These are phyloP conservation scores for Trametes maxima DNA, from an alignment of 768 basidiomycete species.

Conservation along the genomic window DNA sequence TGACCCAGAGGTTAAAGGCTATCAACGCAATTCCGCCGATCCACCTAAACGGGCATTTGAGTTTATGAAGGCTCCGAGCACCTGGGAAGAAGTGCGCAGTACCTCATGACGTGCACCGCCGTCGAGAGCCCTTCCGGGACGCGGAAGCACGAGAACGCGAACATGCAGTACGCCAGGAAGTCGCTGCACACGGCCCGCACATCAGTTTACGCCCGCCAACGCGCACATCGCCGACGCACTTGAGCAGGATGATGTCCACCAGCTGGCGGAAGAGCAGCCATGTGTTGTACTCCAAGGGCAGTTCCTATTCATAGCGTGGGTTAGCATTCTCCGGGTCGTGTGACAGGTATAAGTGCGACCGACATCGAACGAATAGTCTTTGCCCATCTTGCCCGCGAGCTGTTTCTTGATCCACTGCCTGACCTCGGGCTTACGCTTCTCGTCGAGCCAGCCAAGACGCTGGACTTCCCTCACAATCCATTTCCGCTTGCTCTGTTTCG, in stretches of 20 bases:
- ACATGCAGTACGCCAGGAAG: conserved; percentile 93
- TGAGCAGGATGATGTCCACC: conserved; percentile 96
- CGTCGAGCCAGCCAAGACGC: conserved; percentile 87
- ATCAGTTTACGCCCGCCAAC: neutral
- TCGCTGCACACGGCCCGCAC: conserved; percentile 54
- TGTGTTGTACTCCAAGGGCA: conserved; percentile 92
- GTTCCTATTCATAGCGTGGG: conserved; percentile 51
- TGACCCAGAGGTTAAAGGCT: conserved; percentile 97
- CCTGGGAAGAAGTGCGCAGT: conserved; percentile 9
- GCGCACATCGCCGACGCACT: conserved; percentile 53
- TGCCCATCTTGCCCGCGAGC: conserved; percentile 90
- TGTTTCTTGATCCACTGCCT: conserved; percentile 86
- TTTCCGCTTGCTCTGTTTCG: conserved; percentile 92
- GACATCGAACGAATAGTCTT: conserved; percentile 91
- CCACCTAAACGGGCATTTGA: conserved; percentile 59
- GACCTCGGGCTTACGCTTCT: conserved; percentile 57
- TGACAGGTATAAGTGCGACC: conserved; percentile 32
- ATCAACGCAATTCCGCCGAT: conserved; percentile 82
- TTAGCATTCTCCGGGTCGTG: conserved; percentile 11
- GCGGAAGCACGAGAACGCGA: conserved; percentile 91
- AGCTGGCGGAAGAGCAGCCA: conserved; percentile 95
- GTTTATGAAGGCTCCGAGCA: neutral
- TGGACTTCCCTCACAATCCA: conserved; percentile 89
- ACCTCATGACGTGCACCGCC: conserved; percentile 79
- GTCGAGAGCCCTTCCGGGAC: conserved; percentile 78